Evolutionary conservation across 441 rosid genomes (phyloP).

Genomic region (Theobroma grandiflorum): DNA sequence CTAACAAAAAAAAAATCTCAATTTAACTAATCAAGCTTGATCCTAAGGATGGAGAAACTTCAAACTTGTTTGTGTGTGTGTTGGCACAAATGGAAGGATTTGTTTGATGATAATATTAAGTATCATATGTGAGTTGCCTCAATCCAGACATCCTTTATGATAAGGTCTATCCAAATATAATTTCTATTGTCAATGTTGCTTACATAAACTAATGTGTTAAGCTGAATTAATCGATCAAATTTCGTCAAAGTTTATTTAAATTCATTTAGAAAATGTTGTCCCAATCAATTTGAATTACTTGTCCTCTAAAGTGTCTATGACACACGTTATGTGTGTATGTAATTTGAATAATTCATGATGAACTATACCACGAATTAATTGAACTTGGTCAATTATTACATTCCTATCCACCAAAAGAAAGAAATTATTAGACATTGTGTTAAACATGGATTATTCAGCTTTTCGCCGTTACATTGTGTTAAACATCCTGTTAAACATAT

Average conservation of each 20-base stretch:
- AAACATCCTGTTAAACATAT: no score
- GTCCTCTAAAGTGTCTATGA: neutral
- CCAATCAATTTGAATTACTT: slow-evolving; percentile 11
- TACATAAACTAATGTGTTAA: neutral
- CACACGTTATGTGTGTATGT: neutral
- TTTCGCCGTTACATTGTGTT: no score
- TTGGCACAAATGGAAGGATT: neutral
- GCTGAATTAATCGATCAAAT: neutral
- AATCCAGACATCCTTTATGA: no score
- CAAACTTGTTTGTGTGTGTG: no score
- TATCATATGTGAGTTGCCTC: neutral
- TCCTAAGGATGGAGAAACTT: no score
- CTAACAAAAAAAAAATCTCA: no score
- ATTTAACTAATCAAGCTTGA: no score
- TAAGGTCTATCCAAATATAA: neutral
- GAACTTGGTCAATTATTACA: neutral
- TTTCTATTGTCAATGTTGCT: neutral
- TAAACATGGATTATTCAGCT: no score
- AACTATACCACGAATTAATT: neutral
- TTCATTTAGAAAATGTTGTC: neutral
- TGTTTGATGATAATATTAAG: neutral
- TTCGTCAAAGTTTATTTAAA: neutral
- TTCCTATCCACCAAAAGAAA: neutral
- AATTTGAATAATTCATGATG: neutral
- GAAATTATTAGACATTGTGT: no score